phyloP scores from a whole-genome alignment of 371 early-diverging fungal genomes.

The Mucor plumbeus region DNA sequence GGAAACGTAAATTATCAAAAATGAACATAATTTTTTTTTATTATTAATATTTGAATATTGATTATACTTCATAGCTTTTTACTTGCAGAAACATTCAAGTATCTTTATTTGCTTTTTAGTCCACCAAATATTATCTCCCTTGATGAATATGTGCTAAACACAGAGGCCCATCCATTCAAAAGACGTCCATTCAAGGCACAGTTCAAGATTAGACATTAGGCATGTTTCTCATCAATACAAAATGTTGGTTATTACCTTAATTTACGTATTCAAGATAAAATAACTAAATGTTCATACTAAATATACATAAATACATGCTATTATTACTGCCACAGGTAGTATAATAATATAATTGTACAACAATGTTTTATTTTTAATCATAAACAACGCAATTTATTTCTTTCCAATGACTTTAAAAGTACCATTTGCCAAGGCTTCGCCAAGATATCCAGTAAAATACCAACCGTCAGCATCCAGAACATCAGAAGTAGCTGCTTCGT shows the following conservation, averaged over 20 bases:
- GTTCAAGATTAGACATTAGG: background rate
- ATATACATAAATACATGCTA: too few species aligned
- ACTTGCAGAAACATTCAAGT: conserved; percentile 54
- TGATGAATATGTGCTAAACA: conserved; percentile 26
- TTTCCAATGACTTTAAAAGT: conserved; percentile 63
- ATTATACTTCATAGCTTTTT: conserved; percentile 63
- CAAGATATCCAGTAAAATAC: conserved; percentile 86
- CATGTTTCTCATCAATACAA: background rate
- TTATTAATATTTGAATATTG: background rate
- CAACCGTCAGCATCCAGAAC: conserved; percentile 79
- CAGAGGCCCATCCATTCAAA: conserved; percentile 25
- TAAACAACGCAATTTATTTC: conserved; percentile 26
- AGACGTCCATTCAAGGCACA: background rate
- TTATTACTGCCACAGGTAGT: too few species aligned
- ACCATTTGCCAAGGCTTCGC: conserved; percentile 70
- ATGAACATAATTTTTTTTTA: background rate
- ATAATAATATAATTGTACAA: too few species aligned
- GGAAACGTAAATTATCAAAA: conserved; percentile 41
- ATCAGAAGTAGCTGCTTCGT: conserved; percentile 50
- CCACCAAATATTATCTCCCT: conserved; percentile 26
- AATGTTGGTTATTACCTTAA: too few species aligned
- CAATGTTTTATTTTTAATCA: background rate
- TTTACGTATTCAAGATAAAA: too few species aligned
- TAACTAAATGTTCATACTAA: too few species aligned
- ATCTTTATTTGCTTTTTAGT: conserved; percentile 25